Evolutionary conservation across 169 alveolate genomes (phyloP).

Genomic region (Babesia microti): DNA sequence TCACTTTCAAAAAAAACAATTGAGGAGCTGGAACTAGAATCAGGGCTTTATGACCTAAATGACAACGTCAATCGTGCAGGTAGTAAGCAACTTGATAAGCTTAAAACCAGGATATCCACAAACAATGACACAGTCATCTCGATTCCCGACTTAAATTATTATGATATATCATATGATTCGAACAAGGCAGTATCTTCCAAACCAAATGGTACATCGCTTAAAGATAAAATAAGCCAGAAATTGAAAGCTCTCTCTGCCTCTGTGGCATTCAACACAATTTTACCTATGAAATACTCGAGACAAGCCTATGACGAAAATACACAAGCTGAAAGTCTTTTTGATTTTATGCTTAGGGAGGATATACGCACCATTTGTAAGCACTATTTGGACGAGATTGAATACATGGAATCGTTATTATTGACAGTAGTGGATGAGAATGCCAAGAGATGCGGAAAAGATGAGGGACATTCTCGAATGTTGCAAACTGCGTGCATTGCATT

Average conservation of each 20-base stretch:
- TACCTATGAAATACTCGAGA: too few relatives aligned
- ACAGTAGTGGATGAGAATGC: constrained; percentile 35
- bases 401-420: constrained; percentile 29
- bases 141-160: neutral
- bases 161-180: constrained; percentile 1
- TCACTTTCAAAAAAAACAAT: constrained; percentile 8
- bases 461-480: constrained; percentile 32
- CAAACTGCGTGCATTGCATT: constrained; percentile 56
- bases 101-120: too few relatives aligned
- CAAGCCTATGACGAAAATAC: too few relatives aligned
- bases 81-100: neutral
- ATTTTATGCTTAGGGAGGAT: constrained; percentile 43
- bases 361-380: constrained; percentile 44
- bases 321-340: too few relatives aligned
- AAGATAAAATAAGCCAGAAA: too few relatives aligned
- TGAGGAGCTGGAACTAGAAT: constrained; percentile 8
- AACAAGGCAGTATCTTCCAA: neutral
- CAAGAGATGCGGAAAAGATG: constrained; percentile 38
- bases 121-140: too few relatives aligned
- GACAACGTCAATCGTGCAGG: neutral
- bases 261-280: too few relatives aligned
- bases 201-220: neutral
- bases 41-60: constrained; percentile 6
- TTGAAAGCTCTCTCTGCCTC: too few relatives aligned
- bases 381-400: constrained; percentile 49